phyloP scores from a whole-genome alignment of 768 basidiomycete species.

The Pisolithus sp. region DNA sequence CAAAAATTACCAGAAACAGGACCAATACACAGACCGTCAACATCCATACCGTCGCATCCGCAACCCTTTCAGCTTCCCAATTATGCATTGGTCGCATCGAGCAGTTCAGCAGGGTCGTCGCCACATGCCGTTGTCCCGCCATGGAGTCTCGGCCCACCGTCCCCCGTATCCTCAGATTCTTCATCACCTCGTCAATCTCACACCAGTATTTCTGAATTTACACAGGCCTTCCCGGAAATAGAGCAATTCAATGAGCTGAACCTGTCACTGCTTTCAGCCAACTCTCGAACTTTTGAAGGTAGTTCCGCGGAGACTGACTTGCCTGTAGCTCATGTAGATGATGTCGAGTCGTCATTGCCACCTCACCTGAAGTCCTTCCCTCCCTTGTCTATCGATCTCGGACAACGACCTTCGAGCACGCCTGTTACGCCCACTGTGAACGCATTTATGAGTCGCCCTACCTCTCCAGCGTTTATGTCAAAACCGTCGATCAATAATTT shows the following conservation, averaged over 20 bases:
- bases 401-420: slow-evolving; percentile 62
- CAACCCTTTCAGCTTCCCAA: slow-evolving; percentile 11
- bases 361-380: slow-evolving; percentile 34
- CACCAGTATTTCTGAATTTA: slow-evolving; percentile 49
- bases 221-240: slow-evolving; percentile 68
- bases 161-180: slow-evolving; percentile 64
- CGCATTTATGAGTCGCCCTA: slow-evolving; percentile 55
- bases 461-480: slow-evolving; percentile 45
- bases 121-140: slow-evolving; percentile 65
- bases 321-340: slow-evolving; percentile 25
- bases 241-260: slow-evolving; percentile 64
- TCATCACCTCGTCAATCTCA: slow-evolving; percentile 47
- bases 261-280: slow-evolving; percentile 42
- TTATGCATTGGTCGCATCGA: slow-evolving; percentile 17
- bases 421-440: slow-evolving; percentile 55
- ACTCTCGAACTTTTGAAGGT: slow-evolving; percentile 35
- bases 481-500: slow-evolving; percentile 39
- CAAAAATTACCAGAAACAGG: slow-evolving; percentile 26
- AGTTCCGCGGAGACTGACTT: slow-evolving; percentile 11
- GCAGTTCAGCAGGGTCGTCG: slow-evolving; percentile 34
- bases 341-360: slow-evolving; percentile 24
- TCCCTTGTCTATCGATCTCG: slow-evolving; percentile 38
- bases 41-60: slow-evolving; percentile 25
- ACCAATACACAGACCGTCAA: slow-evolving; percentile 36
- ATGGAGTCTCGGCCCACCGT: slow-evolving; percentile 69